Conservation (phyloP, 139 green algal genomes). For the Micromonas pusilla region DNA sequence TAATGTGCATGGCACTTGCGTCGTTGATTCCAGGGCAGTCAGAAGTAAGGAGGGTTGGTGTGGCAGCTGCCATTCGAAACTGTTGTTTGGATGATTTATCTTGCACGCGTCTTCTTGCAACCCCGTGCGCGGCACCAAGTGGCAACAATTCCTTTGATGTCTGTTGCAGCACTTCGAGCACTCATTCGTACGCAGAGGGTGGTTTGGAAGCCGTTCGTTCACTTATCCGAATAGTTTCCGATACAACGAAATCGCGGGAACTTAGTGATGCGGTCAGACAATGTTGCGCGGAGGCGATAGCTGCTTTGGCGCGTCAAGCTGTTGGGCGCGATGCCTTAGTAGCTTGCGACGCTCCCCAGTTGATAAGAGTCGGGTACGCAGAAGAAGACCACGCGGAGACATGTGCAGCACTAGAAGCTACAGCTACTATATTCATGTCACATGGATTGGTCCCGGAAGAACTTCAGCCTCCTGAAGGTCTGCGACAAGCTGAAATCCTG, state of each 20-base stretch:
- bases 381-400: neutral
- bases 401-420: neutral
- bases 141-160: too few species aligned
- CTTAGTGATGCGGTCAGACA: neutral
- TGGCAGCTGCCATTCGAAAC: conserved; percentile 8
- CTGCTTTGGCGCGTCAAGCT: neutral
- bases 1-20: neutral
- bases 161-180: too few species aligned
- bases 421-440: neutral
- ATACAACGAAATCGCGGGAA: neutral
- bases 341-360: neutral
- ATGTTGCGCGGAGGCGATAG: neutral
- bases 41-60: neutral
- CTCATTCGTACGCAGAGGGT: too few species aligned
- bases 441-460: neutral
- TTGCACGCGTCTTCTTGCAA: neutral
- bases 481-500: too few species aligned
- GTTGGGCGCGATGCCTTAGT: neutral
- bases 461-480: too few species aligned
- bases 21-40: neutral
- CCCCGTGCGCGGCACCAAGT: too few species aligned
- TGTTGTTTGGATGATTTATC: neutral
- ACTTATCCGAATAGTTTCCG: conserved; percentile 6
- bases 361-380: neutral
- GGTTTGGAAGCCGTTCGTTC: neutral